A percentile compares a stretch with the other conserved stretches of the same genome.
These are phyloP conservation scores for Tetraselmis striata DNA, from an alignment of 139 green algal genomes.

Conservation along the genomic window DNA sequence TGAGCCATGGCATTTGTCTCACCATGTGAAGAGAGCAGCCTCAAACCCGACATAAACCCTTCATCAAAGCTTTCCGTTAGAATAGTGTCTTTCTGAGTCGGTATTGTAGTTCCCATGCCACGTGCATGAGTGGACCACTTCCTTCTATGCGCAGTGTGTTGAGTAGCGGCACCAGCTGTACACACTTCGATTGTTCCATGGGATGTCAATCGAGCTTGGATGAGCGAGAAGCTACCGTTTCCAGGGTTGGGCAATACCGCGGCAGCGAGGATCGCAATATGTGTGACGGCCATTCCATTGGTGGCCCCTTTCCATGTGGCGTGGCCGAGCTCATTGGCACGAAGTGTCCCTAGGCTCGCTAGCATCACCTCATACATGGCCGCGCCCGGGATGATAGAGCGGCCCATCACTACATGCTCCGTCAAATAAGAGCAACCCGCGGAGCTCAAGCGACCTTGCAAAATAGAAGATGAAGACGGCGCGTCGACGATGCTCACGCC, in stretches of 20 bases:
- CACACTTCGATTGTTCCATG: neutral
- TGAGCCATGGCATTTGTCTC: neutral
- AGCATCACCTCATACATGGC: neutral
- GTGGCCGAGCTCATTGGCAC: neutral
- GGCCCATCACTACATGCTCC: neutral
- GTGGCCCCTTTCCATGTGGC: neutral
- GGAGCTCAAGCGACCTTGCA: neutral
- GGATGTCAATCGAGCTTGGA: neutral
- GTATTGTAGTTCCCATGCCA: neutral
- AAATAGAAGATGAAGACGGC: neutral
- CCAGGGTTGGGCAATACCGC: neutral
- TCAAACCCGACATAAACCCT: neutral
- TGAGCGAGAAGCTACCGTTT: neutral
- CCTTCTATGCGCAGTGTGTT: neutral
- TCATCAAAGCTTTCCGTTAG: neutral
- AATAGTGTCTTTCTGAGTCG: neutral
- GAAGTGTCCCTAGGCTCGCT: neutral
- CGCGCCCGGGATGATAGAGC: neutral
- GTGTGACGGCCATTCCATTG: neutral
- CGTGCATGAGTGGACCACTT: neutral
- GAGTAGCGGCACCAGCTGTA: neutral
- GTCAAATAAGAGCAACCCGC: neutral
- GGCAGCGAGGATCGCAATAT: neutral
- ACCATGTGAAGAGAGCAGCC: neutral
- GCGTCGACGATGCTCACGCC: neutral